These are phyloP conservation scores for Fusarium beomiforme DNA, from an alignment of 2,329 filamentous ascomycete genomes.

Conservation along the genomic window DNA sequence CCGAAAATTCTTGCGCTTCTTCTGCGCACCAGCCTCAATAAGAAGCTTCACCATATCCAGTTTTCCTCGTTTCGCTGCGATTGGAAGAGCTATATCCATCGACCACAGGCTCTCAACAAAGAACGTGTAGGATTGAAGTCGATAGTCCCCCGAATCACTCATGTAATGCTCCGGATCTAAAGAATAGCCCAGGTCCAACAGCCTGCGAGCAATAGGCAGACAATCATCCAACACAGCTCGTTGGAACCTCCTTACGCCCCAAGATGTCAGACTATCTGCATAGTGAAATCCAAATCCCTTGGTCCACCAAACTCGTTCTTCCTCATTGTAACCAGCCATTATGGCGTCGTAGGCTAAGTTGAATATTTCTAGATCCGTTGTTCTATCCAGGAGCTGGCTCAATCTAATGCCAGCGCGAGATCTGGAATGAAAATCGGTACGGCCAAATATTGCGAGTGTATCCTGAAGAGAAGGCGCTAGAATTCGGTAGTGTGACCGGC, in stretches of 20 bases:
- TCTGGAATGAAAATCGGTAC: background rate
- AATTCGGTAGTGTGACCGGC: background rate
- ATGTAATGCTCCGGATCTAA: background rate
- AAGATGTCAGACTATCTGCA: background rate
- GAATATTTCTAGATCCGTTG: background rate
- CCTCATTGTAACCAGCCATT: background rate
- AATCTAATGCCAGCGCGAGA: background rate
- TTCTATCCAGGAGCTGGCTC: background rate
- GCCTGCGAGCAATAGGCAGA: background rate
- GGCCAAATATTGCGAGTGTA: background rate
- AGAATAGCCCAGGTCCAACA: background rate
- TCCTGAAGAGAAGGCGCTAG: background rate
- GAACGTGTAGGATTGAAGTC: no score
- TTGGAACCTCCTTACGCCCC: background rate
- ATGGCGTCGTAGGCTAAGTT: background rate
- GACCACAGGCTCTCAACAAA: background rate
- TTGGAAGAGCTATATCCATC: background rate
- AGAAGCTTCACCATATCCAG: background rate
- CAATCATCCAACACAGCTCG: background rate
- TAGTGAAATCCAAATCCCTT: fast-evolving
- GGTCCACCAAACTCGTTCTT: background rate
- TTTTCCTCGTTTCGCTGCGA: background rate
- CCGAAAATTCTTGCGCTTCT: background rate
- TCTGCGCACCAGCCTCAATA: background rate
- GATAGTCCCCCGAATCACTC: background rate